Percentiles rank a stretch among this genome's conserved stretches.
phyloP scores from a whole-genome alignment of 208 protist genomes.

The Entamoeba histolytica region DNA sequence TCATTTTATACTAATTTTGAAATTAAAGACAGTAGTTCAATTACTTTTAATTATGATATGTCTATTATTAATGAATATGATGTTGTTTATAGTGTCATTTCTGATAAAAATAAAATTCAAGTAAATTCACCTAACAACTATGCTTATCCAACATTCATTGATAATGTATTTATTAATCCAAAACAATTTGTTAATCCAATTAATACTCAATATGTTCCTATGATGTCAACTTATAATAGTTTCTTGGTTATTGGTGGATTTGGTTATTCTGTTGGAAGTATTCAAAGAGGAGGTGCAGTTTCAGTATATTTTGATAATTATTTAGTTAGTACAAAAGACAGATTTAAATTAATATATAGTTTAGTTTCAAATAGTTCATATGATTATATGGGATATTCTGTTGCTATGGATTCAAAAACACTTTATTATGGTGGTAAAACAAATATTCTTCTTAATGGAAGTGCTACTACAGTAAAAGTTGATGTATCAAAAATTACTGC shows the following conservation, averaged over 20 bases:
- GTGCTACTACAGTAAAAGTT: not conserved
- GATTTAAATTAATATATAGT: not conserved
- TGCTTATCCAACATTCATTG: not conserved
- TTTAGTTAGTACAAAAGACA: not conserved
- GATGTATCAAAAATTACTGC: not conserved
- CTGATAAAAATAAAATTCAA: not conserved
- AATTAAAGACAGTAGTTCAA: not conserved
- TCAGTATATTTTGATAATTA: not conserved
- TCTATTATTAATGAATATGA: not conserved
- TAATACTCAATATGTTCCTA: not conserved
- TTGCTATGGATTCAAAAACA: not conserved
- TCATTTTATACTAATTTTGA: not conserved
- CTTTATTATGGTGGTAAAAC: not conserved
- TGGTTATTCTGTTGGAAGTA: not conserved
- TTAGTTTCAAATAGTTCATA: not conserved
- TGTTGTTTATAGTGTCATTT: not conserved
- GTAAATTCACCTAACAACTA: not conserved
- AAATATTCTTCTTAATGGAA: not conserved
- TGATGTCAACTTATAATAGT: not conserved
- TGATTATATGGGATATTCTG: not conserved
- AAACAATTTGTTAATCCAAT: not conserved
- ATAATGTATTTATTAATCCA: not conserved
- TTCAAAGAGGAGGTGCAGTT: not conserved
- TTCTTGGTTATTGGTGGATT: not conserved
- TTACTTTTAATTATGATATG: not conserved